Percentiles rank a stretch among this genome's conserved stretches.
phyloP scores from a whole-genome alignment of 768 basidiomycete genomes.

The Leccinum pellstonianum region DNA sequence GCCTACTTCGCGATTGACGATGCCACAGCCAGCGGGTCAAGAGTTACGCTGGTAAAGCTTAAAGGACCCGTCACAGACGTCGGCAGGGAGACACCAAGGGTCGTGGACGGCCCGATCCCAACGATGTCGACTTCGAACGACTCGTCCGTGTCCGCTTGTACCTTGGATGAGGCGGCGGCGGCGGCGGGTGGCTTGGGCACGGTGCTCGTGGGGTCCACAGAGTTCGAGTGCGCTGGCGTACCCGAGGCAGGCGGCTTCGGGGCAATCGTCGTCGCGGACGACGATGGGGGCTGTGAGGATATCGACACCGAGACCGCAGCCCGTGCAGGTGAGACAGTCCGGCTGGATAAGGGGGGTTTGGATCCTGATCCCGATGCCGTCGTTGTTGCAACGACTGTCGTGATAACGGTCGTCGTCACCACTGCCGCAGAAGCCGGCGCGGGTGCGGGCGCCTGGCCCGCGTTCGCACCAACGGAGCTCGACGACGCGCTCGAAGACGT shows the following conservation, averaged over 20 bases:
- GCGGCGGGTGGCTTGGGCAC: not conserved
- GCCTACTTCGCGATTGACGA: constrained; percentile 18
- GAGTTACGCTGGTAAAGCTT: not conserved
- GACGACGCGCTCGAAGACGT: constrained; percentile 1
- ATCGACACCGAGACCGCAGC: constrained; percentile 18
- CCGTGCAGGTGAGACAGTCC: constrained; percentile 7
- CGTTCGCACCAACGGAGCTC: not conserved
- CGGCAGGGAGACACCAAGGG: constrained; percentile 4
- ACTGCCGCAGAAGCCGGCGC: not conserved
- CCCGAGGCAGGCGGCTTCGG: not conserved
- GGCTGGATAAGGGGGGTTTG: not conserved
- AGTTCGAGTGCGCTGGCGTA: constrained; percentile 4
- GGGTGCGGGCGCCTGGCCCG: not conserved
- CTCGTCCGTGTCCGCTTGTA: constrained; percentile 2
- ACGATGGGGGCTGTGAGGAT: constrained; percentile 3
- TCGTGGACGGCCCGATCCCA: constrained; percentile 4
- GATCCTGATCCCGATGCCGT: constrained; percentile 3
- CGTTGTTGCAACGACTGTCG: constrained; percentile 18
- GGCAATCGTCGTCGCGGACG: not conserved
- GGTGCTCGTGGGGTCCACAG: constrained; percentile 3
- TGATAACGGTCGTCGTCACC: constrained; percentile 30
- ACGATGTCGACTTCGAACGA: constrained; percentile 26
- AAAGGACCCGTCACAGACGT: not conserved
- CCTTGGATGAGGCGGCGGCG: not conserved
- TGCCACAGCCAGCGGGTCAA: constrained; percentile 20